Conservation (phyloP, 2,329 filamentous ascomycete species). For the Ophiocordyceps camponoti-rufipedis region DNA sequence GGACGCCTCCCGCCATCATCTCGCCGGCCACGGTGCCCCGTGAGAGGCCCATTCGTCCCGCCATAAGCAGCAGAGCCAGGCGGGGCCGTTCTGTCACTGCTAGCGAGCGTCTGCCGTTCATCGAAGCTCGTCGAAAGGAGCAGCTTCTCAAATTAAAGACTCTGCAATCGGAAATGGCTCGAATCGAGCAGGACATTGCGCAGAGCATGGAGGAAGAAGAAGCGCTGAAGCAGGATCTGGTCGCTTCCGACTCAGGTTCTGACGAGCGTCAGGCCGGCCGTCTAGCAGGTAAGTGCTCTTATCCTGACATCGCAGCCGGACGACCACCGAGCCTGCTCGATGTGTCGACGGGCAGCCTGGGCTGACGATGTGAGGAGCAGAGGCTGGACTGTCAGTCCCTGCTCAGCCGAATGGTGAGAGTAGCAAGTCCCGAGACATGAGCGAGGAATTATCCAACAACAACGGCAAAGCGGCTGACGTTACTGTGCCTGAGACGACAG, state of each 20-base stretch:
- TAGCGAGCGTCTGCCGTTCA: slow-evolving; percentile 17
- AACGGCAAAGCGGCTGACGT: neutral
- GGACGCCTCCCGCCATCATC: neutral
- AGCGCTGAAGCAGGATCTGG: slow-evolving; percentile 12
- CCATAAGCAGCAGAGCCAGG: slow-evolving; percentile 2
- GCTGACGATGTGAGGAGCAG: neutral
- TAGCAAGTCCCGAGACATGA: neutral
- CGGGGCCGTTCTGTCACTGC: slow-evolving; percentile 14
- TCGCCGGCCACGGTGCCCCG: neutral
- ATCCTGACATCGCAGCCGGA: neutral
- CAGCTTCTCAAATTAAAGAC: slow-evolving; percentile 27
- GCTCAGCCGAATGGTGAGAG: neutral
- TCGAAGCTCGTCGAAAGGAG: slow-evolving; percentile 16
- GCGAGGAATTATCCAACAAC: neutral
- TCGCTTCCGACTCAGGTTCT: slow-evolving; percentile 5
- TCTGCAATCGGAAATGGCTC: slow-evolving; percentile 26
- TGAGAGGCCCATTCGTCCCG: neutral
- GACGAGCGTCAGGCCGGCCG: slow-evolving; percentile 1
- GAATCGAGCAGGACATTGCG: slow-evolving; percentile 29
- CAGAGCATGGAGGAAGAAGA: slow-evolving; percentile 17
- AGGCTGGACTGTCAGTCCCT: neutral
- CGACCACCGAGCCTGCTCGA: neutral
- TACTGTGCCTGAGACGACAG: neutral
- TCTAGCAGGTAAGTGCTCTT: slow-evolving; percentile 3
- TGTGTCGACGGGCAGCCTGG: neutral